Evolutionary conservation across 306 rosid species (phyloP), one percentile per base, ranked within the genome.

Genomic region (Coriaria nepalensis): DNA sequence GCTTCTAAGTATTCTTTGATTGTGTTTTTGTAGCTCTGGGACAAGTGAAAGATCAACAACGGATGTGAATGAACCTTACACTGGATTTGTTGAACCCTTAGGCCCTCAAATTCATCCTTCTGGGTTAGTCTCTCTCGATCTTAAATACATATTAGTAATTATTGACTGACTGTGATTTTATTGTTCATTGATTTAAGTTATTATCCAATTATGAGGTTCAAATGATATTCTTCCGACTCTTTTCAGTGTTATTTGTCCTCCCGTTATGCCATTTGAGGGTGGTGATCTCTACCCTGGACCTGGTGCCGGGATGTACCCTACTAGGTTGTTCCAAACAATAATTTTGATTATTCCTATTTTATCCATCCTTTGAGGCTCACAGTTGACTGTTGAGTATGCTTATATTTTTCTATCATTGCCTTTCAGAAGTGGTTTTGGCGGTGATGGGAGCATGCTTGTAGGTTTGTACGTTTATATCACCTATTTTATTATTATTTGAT

Each of bases 231-330:
- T 61, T 57, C 15, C n/a, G 45, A 37, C n/a, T 58, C 49, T 60
- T 52, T 64, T 52, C 56, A 86, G 92, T 64, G 29, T 73, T 47
- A 12, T 57, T 43, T 36, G 39, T 65, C 96, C 88, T 47, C 78
- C 94, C 43, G 50, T 68, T 38, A 6, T 42, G 68, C 69, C 80
- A 33, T 2, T 43, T 57, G 88, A 88, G 37, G 68, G 68, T 57
- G 66, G 78, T 51, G 87, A 82, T 73, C 75, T 82, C 52, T 55
- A 61, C 44, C 96, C 94, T 13, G 94, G 94, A 36, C 82, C 94
- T 44, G 70, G 71, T 20, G 94, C 96, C 56, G 96, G 92, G 47
- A 59, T 79, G 63, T 56, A 64, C 53, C 87, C 87, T 37, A 42
- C 73, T 45, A 73, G 94, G 96, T 87, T 71, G 35, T 57, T 3